phyloP scores from a whole-genome alignment of 2,329 filamentous ascomycete genomes.

The Colletotrichum spinosum region DNA sequence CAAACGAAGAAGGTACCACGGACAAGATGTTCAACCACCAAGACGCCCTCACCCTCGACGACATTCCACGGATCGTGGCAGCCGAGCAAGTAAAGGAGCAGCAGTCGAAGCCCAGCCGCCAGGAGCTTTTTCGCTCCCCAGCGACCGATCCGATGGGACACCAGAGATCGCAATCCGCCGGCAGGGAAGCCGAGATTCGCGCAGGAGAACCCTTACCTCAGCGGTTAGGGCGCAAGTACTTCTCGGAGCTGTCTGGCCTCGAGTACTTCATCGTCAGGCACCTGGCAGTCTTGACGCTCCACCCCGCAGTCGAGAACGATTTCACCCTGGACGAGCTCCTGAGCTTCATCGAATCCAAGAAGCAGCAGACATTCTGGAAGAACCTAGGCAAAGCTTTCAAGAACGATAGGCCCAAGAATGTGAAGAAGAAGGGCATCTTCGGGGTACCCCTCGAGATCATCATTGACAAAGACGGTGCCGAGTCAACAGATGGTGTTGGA shows the following conservation, averaged over 20 bases:
- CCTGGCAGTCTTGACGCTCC: slow-evolving; percentile 93
- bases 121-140: slow-evolving; percentile 71
- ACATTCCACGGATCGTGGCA: slow-evolving; percentile 95
- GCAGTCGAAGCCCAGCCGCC: slow-evolving; percentile 81
- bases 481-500: slow-evolving; percentile 97
- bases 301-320: slow-evolving; percentile 87
- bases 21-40: slow-evolving; percentile 90
- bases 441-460: slow-evolving; percentile 89
- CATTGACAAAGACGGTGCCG: slow-evolving; percentile 92
- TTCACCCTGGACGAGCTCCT: slow-evolving; percentile 96
- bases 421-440: slow-evolving; percentile 95
- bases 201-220: slow-evolving; percentile 64
- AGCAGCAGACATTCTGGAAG: slow-evolving; percentile 93
- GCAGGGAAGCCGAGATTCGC: slow-evolving; percentile 63
- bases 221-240: slow-evolving; percentile 80
- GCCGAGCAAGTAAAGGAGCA: slow-evolving; percentile 90
- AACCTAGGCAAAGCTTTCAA: slow-evolving; percentile 98
- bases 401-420: slow-evolving; percentile 79
- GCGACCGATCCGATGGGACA: slow-evolving; percentile 72
- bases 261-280: slow-evolving; percentile 99
- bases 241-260: slow-evolving; percentile 92
- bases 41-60: slow-evolving; percentile 92
- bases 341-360: slow-evolving; percentile 91
- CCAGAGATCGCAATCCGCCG: slow-evolving; percentile 69
- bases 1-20: slow-evolving; percentile 74